A percentile compares a stretch with the other conserved stretches of the same genome.
Evolutionary conservation across 345 rosid species (phyloP).

Genomic region (Gossypium raimondii): DNA sequence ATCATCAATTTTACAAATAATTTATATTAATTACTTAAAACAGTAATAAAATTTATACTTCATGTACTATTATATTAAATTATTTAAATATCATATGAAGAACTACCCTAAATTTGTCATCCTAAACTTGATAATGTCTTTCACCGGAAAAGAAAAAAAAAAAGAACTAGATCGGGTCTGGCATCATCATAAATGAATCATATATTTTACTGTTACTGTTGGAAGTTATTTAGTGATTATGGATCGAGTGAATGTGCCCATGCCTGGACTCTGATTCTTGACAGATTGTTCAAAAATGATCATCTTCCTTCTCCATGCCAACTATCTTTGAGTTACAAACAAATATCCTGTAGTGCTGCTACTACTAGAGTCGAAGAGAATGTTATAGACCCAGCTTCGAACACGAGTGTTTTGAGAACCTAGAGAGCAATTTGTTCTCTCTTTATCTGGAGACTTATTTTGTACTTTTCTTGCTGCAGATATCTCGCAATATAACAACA

Average conservation of each 20-base stretch:
- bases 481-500: constrained; percentile 90
- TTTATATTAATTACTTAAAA: no score
- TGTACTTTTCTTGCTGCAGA: constrained; percentile 36
- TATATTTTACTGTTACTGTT: no score
- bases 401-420: not conserved
- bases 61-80: no score
- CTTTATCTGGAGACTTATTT: not conserved
- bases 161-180: not conserved
- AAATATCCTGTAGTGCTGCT: not conserved
- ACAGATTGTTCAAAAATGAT: no score
- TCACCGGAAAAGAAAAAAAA: no score
- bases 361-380: not conserved
- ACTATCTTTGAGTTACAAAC: not conserved
- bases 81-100: no score
- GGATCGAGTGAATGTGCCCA: no score
- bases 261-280: no score
- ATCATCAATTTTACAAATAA: no score
- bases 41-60: no score
- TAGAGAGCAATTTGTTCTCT: not conserved
- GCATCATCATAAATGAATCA: not conserved
- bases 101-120: not conserved
- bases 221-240: no score
- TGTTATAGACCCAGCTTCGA: not conserved
- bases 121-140: not conserved
- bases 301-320: not conserved